Percentiles rank a stretch among this genome's conserved stretches.
These are phyloP conservation scores for Phyllostachys edulis DNA, from an alignment of 176 grass and related monocot species.

Conservation along the genomic window DNA sequence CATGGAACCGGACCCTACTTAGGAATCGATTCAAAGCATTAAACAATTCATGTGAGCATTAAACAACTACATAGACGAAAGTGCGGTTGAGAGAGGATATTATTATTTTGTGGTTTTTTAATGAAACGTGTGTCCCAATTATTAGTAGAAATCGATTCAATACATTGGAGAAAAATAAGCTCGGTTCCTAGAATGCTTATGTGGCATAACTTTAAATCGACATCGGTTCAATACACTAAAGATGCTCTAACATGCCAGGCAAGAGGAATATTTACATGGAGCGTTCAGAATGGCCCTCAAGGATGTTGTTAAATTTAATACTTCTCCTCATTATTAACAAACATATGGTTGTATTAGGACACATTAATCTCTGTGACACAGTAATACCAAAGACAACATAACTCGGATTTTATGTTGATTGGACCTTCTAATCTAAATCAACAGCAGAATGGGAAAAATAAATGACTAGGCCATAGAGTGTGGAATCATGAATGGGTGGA, in stretches of 20 bases:
- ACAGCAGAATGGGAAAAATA: background rate
- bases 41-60: no score
- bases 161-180: no score
- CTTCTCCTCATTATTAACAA: background rate
- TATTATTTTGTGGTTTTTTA: no score
- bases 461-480: background rate
- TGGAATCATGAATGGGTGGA: background rate
- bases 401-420: background rate
- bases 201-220: no score
- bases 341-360: background rate
- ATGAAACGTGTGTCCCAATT: no score
- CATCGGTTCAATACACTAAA: no score
- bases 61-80: no score
- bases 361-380: background rate
- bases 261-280: constrained; percentile 10
- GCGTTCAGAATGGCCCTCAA: background rate
- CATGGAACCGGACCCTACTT: no score
- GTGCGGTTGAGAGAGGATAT: no score
- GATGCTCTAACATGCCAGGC: background rate
- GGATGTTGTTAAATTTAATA: background rate
- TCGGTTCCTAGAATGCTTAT: no score
- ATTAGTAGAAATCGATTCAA: no score
- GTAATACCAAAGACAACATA: background rate
- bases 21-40: no score
- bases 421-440: background rate